Conservation (phyloP, 108 stramenopile species). For the Stephanodiscus minutulus region DNA sequence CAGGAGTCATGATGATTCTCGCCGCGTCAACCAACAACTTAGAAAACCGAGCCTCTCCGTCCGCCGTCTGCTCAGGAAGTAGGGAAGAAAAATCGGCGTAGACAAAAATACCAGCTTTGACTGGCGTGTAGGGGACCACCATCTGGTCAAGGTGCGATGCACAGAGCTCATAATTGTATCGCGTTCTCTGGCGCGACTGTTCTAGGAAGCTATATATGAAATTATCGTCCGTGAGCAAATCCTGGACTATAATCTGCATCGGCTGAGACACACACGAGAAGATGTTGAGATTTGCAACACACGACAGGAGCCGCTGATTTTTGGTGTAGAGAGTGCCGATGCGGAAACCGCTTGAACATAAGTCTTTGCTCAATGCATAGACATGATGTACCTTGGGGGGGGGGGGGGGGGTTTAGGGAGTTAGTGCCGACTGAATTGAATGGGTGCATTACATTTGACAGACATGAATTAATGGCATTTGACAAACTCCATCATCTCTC, state of each 20-base stretch:
- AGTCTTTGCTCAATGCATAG: conserved; percentile 93
- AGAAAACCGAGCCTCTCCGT: conserved; percentile 72
- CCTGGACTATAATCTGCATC: conserved; percentile 82
- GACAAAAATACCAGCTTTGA: conserved; percentile 85
- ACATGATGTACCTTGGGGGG: conserved; percentile 70
- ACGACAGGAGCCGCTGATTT: conserved; percentile 63
- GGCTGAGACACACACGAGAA: conserved; percentile 78
- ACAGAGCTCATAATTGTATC: conserved; percentile 63
- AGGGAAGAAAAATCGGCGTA: conserved; percentile 87
- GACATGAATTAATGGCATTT: not conserved
- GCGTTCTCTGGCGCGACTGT: conserved; percentile 54
- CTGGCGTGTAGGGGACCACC: conserved; percentile 78
- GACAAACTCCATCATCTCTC: not conserved
- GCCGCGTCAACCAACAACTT: conserved; percentile 67
- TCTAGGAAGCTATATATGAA: conserved; percentile 80
- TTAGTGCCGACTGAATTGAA: not conserved
- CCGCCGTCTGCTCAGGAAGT: conserved; percentile 66
- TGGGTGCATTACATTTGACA: not conserved
- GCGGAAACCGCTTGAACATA: conserved; percentile 87
- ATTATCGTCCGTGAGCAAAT: conserved; percentile 76
- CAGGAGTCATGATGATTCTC: conserved; percentile 85
- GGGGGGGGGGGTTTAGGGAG: too few relatives aligned
- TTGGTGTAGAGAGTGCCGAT: conserved; percentile 85
- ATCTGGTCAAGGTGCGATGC: conserved; percentile 71
- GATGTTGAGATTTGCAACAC: conserved; percentile 72